phyloP scores from a whole-genome alignment of 805 yeast species.

The Ogataea ganodermae region DNA sequence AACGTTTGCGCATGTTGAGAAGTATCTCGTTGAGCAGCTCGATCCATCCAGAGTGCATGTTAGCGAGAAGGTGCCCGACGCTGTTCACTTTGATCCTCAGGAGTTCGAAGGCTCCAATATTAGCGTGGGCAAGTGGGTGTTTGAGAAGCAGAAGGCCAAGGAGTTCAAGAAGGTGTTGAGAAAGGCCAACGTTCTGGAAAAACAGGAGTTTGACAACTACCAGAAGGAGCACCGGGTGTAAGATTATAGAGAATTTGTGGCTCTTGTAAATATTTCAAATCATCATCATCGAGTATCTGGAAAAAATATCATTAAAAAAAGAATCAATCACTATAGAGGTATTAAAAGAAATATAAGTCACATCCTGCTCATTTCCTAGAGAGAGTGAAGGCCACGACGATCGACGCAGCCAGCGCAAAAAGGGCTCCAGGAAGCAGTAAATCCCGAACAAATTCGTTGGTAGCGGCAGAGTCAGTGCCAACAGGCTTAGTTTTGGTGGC shows the following conservation, averaged over 20 bases:
- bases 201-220: slow-evolving; percentile 19
- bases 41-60: slow-evolving; percentile 43
- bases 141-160: slow-evolving; percentile 45
- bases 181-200: slow-evolving; percentile 34
- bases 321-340: slow-evolving; percentile 8
- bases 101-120: slow-evolving; percentile 62
- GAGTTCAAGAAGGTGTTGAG: slow-evolving; percentile 48
- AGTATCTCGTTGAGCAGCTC: slow-evolving; percentile 38
- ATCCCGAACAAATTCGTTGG: slow-evolving; percentile 49
- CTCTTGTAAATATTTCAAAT: slow-evolving; percentile 17
- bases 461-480: slow-evolving; percentile 7
- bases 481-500: neutral
- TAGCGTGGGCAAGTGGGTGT: slow-evolving; percentile 52
- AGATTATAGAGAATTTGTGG: neutral
- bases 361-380: slow-evolving; percentile 45
- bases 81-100: slow-evolving; percentile 57
- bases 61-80: slow-evolving; percentile 70
- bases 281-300: neutral
- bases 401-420: slow-evolving; percentile 59
- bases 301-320: slow-evolving; percentile 3
- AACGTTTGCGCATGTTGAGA: slow-evolving; percentile 40
- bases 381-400: slow-evolving; percentile 55
- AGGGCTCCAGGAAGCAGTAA: slow-evolving; percentile 65
- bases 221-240: slow-evolving; percentile 13
- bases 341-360: no score